phyloP scores from a whole-genome alignment of 2,329 filamentous ascomycete genomes.

The Fusarium praegraminearum region DNA sequence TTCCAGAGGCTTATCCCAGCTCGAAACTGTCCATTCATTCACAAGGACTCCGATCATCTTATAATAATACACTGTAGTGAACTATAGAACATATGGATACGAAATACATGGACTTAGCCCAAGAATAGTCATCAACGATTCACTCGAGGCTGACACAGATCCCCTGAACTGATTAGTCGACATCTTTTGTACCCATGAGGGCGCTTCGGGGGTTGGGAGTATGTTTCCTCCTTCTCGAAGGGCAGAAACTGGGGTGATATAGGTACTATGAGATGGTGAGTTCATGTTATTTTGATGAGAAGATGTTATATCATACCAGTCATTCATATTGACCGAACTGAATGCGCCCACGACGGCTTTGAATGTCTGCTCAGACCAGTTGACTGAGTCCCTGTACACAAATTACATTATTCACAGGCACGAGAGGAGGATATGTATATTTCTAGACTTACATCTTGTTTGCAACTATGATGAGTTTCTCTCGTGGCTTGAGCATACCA shows the following conservation, averaged over 20 bases:
- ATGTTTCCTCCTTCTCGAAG: not conserved
- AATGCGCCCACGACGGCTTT: not conserved
- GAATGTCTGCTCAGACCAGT: not conserved
- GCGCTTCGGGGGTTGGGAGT: not conserved
- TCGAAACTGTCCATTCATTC: not conserved
- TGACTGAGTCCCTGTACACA: not conserved
- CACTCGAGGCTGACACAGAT: not conserved
- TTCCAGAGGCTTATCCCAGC: not conserved
- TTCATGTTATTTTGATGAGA: not conserved
- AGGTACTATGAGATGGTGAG: not conserved
- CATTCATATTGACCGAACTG: not conserved
- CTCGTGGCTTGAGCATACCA: not conserved
- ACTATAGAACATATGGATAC: not conserved
- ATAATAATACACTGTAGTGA: not conserved
- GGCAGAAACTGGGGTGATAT: not conserved
- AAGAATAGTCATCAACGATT: not conserved
- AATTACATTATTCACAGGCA: not conserved
- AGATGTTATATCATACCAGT: not conserved
- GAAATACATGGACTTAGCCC: not conserved
- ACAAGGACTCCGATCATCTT: fast-evolving
- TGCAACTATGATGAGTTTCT: not conserved
- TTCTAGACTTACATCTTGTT: not conserved
- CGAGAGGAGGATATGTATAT: fast-evolving
- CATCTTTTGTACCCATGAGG: not conserved
- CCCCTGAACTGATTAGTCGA: fast-evolving